Base-by-base conservation (phyloP, 2,329 filamentous ascomycete species). In the Lachnellula willkommii region DNA sequence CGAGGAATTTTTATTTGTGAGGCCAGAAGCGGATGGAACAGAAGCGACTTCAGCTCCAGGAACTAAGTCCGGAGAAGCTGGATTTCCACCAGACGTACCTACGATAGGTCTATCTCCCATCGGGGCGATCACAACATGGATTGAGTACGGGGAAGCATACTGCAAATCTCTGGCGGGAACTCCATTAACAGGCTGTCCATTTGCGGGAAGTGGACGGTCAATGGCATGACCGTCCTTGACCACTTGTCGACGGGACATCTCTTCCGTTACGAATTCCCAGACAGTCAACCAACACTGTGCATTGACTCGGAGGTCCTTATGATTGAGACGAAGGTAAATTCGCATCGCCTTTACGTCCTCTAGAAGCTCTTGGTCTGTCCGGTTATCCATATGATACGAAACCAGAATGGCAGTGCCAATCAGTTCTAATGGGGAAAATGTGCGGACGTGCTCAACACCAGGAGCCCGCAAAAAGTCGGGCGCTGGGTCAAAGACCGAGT, bases 381-480 rank as follows among this genome's bases (percentile, higher is more conserved):
- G 61, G 17, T 61, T 55, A 2, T 64, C 62, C 59, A 66, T 68
- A 40, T 71, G 63, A 12, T 62, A 62, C 8, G 66, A 61, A 12
- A 72, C 63, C 3, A 72, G 50, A 39, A 72, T 62, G 1, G 65
- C 68, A 4, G 69, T 63, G 6, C 65, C 66, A 28, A 72, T 60
- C 15, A 72, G 63, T 39, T 72, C 70, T 9, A 72, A 54, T 1
- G 70, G 70, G 2, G 67, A 68, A 56, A 71, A 72, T 12, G 67
- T 71, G 35, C 65, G 63, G 39, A 69, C 67, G 36, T 71, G 66
- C 9, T 58, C 60, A 5, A 69, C 47, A 15, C 54, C 54, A 52
- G 58, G 51, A 55, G 60, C 53, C 47, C 50, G 54, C 43, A 72
- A 37, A 55, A 65, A 64, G 12, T 62, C 47, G 1, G 68, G 67